Percentiles rank a stretch among this genome's conserved stretches.
Evolutionary conservation across 169 alveolate species (phyloP).

Genomic region (Plasmodium cynomolgi): DNA sequence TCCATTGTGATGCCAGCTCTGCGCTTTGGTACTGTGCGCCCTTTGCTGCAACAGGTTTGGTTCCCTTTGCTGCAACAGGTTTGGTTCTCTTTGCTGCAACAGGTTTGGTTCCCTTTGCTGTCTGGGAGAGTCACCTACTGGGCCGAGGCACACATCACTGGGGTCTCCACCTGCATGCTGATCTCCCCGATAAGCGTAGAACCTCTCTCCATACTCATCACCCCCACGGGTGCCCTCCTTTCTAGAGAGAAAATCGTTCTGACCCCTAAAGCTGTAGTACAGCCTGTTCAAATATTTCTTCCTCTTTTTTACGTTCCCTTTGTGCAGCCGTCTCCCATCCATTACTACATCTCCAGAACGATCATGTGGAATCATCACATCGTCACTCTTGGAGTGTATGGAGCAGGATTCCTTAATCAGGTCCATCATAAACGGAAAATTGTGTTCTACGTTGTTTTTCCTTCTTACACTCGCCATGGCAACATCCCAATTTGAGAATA

Average conservation of each 20-base stretch:
- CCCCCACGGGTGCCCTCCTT: neutral
- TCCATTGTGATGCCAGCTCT: neutral
- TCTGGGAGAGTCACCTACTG: neutral
- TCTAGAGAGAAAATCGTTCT: neutral
- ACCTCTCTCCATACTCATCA: neutral
- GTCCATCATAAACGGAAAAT: neutral
- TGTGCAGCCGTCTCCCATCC: slow-evolving; percentile 4
- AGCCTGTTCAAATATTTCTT: slow-evolving; percentile 42
- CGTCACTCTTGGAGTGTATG: neutral
- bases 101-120: neutral
- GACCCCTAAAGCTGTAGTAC: slow-evolving; percentile 29
- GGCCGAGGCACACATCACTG: neutral
- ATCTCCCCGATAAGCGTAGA: neutral
- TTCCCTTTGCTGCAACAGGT: neutral
- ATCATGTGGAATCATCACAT: neutral
- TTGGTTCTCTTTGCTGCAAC: neutral
- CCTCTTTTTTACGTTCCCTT: neutral
- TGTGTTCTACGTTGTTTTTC: neutral
- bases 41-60: neutral
- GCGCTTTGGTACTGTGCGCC: neutral
- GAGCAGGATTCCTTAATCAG: neutral
- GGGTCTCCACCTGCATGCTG: neutral
- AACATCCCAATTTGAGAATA: neutral
- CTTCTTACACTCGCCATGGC: neutral
- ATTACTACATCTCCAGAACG: slow-evolving; percentile 6